Evolutionary conservation across 805 yeast genomes (phyloP), one percentile per base, ranked within the genome.

Genomic region (Clavispora phyllophila): DNA sequence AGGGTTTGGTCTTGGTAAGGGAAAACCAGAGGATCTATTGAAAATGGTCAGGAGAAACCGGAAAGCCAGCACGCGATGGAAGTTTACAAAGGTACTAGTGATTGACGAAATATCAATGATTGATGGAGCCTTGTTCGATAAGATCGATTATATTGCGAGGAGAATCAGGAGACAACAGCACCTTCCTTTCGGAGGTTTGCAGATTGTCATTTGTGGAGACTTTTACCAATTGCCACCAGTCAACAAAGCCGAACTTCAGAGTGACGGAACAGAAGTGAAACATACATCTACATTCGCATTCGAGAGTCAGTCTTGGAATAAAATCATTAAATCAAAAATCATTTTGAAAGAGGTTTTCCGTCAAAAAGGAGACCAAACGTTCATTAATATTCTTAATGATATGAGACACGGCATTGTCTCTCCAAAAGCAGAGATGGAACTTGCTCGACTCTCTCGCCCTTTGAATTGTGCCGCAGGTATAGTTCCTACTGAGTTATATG

Each of bases 141-240:
- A 88, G 55, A 68, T 93, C 39, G 85, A 88, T 46, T 65, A 57
- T 9, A 63, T 91, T 28, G 97, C 93, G 0, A 72, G 83, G 50
- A 55, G 54, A 1, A 40, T 84, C 3, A 62, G 86, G 5, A 72
- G 82, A 29, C 68, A 63, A 18, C 62, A 50, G 19, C 60, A 67
- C 12, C 51, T 49, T 38, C 96, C 97, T 0, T 93, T 93, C 71
- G 99, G 99, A 5, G 99, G 99, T 0, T 82, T 93, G 35, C 99
- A 93, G 56, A 52, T 93, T 13, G 78, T 93, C 10, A 63, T 90
- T 27, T 84, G 95, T 4, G 99, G 99, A n/a, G 99, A 93, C 64
- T 90, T 91, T 59, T 90, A 84, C 62, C 99, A 93, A 65, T 70
- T 93, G 35, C 99, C 99, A 1, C 99, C 99, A 0, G 95, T 93